Base-by-base conservation (phyloP, 2,329 filamentous ascomycete species). In the Trichoderma breve region DNA sequence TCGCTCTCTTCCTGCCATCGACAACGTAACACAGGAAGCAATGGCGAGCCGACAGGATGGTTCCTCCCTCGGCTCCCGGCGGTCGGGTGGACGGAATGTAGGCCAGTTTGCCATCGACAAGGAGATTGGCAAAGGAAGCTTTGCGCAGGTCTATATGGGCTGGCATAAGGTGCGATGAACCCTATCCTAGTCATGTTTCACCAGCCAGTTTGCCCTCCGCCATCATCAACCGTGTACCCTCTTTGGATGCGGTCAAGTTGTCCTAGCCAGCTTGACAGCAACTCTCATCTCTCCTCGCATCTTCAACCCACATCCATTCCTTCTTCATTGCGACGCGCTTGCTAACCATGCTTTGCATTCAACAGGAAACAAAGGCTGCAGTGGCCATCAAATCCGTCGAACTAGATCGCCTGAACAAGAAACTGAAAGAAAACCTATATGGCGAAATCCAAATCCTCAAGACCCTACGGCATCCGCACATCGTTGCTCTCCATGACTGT, bases 341-440 rank as follows among this genome's bases (percentile, higher is more conserved):
- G 36, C 71, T 73, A 34, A 73, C 57, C 55, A 65, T 60, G 47
- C 28, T 61, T 36, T 21, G 43, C 63, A 28, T 47, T 26, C 36
- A 73, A 21, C 78, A 97, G 94, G 90, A 91, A 81, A 90, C 92
- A 75, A 91, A 91, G 77, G 91, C 92, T 74, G 91, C 92, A 73
- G 96, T 97, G 66, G 96, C 96, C 73, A 94, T 99, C 88, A 99
- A 99, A 83, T 97, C 95, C 30, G 96, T 99, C 81, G 94, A 97
- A 78, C 88, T 97, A 76, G 88, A 88, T 76, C 95, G 96, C 79
- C 88, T 99, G 28, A 98, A 97, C 83, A 95, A 93, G 85, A 98
- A 98, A 84, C 89, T 99, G 70, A 97, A 95, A 80, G 95, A 98
- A 74, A 99, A 98, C 82, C 90, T 99, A 67, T 94, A 96, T 77